Evolutionary conservation across 768 basidiomycete genomes (phyloP).

Genomic region (Xerocomellus intermedius): DNA sequence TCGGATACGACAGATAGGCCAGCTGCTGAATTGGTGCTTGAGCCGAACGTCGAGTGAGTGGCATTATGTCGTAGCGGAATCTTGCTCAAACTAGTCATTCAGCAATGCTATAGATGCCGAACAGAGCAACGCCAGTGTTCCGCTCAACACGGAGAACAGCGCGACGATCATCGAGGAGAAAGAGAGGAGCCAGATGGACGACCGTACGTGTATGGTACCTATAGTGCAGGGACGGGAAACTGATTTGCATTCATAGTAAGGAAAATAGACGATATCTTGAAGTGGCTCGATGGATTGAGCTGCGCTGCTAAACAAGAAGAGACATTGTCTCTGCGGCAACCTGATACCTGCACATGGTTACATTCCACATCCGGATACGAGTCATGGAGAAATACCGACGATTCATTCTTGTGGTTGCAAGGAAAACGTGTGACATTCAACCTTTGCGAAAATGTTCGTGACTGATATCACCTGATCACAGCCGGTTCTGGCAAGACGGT

Average conservation of each 20-base stretch:
- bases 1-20: background rate
- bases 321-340: slow-evolving; percentile 4
- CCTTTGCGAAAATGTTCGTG: background rate
- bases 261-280: slow-evolving; percentile 8
- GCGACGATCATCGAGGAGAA: background rate
- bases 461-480: background rate
- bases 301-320: slow-evolving; percentile 15
- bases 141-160: background rate
- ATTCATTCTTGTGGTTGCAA: slow-evolving; percentile 14
- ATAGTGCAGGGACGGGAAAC: background rate
- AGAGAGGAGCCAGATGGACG: background rate
- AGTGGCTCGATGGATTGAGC: slow-evolving; percentile 10
- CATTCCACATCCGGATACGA: background rate
- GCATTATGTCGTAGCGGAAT: background rate
- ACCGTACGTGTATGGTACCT: background rate
- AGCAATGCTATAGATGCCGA: background rate
- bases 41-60: background rate
- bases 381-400: background rate
- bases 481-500: slow-evolving; percentile 22
- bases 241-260: background rate
- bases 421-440: slow-evolving; percentile 15
- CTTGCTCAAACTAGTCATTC: background rate
- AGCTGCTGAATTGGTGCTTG: background rate
- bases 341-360: slow-evolving; percentile 14
- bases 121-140: background rate